Evolutionary conservation across 352 stramenopile genomes (phyloP).

Genomic region (Blastocystis sp.): DNA sequence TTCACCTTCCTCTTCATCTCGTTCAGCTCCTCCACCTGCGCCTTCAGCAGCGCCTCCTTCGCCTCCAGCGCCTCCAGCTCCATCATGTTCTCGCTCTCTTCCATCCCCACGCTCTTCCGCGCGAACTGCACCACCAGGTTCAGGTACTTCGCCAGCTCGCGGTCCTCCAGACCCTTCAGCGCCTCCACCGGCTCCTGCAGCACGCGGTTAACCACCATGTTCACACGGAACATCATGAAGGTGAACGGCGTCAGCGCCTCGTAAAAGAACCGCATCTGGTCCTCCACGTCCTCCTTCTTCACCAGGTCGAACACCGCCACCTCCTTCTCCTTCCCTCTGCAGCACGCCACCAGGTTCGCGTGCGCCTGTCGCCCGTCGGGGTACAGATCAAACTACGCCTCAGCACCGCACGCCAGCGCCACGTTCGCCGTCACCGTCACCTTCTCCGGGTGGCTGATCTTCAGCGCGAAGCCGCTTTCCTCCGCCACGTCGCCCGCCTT

Average conservation of each 20-base stretch:
- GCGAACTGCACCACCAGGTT: not conserved
- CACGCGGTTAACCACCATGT: not conserved
- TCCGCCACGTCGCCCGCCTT: not conserved
- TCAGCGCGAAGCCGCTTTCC: not conserved
- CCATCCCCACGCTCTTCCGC: not conserved
- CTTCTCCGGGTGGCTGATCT: not conserved
- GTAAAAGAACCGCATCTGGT: not conserved
- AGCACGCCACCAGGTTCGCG: not conserved
- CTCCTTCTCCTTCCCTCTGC: not conserved
- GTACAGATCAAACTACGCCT: not conserved
- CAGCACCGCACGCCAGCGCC: not conserved
- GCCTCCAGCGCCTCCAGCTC: not conserved
- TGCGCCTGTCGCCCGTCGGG: not conserved
- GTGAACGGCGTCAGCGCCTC: not conserved
- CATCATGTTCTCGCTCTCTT: not conserved
- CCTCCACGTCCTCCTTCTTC: not conserved
- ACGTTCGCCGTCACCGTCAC: not conserved
- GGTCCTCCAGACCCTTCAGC: not conserved
- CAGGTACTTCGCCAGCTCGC: not conserved
- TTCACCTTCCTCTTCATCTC: slow-evolving; percentile 3
- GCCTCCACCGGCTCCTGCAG: not conserved
- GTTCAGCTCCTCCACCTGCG: not conserved
- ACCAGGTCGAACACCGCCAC: not conserved
- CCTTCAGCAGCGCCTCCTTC: not conserved
- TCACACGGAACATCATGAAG: not conserved